Evolutionary conservation across 257 asterid genomes (phyloP), one percentile per base, ranked within the genome.

Genomic region (Henckelia pumila): DNA sequence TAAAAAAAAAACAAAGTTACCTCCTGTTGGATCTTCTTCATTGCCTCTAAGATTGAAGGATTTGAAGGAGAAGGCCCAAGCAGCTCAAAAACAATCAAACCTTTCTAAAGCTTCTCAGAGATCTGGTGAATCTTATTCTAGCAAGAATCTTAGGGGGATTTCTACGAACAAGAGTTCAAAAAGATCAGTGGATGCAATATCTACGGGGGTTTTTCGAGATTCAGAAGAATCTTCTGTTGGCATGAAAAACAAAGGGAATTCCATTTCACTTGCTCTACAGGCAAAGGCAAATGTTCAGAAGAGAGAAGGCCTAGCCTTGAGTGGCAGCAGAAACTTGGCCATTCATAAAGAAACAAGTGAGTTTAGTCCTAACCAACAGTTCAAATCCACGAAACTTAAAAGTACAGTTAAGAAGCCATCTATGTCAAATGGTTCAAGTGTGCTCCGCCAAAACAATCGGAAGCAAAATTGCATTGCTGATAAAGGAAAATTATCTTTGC

Each of bases 221-320:
- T 76, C 84, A 11, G 91, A 79, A 33, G 88, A 79, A 63, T 71
- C 82, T 67, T 74, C 81, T 6, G 35, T 61, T n/a, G 73, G 71
- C 63, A 63, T 35, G 29, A 82, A 78, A 64, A 63, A 68, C 61
- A 87, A 73, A 71, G 94, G 83, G 23, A 93, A 87, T 75, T 84
- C 97, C 33, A 71, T 93, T 44, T 90, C 99, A 11, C 94, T 93
- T 50, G 99, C 97, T 57, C 67, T 90, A 69, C 97, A 83, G 77
- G 97, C 99, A 49, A 94, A 88, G 79, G 89, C 83, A 35, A 91
- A 91, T 73, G 95, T 91, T 70, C 92, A 80, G 85, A 91, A 86
- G 84, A 74, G 96, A 82, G 96, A 80, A 77, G 84, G 88, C 55
- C 50, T 80, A 57, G 77, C 58, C 59, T 26, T 56, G 55, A 66